These are phyloP conservation scores for Rhizophora mangle DNA, from an alignment of 345 rosid genomes.

Conservation along the genomic window DNA sequence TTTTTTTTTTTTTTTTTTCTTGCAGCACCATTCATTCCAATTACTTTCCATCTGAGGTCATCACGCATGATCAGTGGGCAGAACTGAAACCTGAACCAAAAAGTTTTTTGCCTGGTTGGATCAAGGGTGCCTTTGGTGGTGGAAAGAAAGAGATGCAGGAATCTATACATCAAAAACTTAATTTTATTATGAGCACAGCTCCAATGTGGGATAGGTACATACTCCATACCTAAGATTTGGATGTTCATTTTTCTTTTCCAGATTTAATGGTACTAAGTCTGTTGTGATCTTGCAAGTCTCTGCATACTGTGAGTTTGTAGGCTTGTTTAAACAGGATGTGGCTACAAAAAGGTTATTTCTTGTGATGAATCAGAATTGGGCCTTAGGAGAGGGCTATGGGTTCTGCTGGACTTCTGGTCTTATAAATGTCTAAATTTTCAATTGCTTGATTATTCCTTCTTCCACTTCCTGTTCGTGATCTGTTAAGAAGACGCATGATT, in stretches of 20 bases:
- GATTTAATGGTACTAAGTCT: no score
- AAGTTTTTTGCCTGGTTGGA: constrained; percentile 62
- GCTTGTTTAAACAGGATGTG: not conserved
- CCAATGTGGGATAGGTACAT: constrained; percentile 95
- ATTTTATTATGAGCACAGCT: constrained; percentile 68
- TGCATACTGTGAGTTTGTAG: not conserved
- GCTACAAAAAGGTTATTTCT: not conserved
- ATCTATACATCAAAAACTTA: constrained; percentile 64
- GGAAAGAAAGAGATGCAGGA: constrained; percentile 88
- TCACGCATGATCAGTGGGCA: constrained; percentile 70
- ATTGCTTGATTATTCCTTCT: not conserved
- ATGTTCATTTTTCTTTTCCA: not conserved
- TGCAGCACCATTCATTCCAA: constrained; percentile 47
- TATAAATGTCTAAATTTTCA: not conserved
- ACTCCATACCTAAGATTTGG: constrained; percentile 15
- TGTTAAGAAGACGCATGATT: not conserved
- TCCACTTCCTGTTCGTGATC: not conserved
- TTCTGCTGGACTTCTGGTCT: not conserved
- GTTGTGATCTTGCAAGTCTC: no score
- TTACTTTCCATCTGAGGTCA: constrained; percentile 68
- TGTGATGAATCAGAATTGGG: not conserved
- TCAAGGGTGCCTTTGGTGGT: constrained; percentile 65
- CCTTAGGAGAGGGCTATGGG: not conserved
- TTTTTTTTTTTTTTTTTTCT: constrained; percentile 19
- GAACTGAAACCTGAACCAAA: constrained; percentile 60